These are phyloP conservation scores for Myxozyma neotropica DNA, from an alignment of 805 yeast genomes.

Conservation along the genomic window DNA sequence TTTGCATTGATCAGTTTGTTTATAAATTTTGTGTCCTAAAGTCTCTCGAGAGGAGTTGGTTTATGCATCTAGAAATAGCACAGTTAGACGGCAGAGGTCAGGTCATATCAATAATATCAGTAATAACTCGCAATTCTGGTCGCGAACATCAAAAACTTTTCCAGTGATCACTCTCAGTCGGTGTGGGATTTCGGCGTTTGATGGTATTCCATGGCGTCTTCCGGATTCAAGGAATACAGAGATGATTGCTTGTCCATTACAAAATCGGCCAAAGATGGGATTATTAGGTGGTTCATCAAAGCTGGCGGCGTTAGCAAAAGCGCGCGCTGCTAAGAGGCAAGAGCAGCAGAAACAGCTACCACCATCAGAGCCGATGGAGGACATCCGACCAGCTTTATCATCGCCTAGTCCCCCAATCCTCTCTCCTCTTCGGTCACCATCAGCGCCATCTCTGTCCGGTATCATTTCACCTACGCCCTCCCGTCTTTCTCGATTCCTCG, in stretches of 20 bases:
- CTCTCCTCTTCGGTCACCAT: neutral
- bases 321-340: slow-evolving; percentile 39
- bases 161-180: neutral
- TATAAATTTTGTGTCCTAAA: slow-evolving; percentile 17
- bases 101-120: neutral
- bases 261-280: slow-evolving; percentile 11
- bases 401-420: neutral
- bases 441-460: neutral
- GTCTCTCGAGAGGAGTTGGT: slow-evolving; percentile 5
- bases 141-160: neutral
- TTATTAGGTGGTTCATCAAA: slow-evolving; percentile 44
- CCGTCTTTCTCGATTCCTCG: slow-evolving; percentile 3
- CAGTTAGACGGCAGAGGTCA: slow-evolving; percentile 7
- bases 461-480: neutral
- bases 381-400: neutral
- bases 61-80: slow-evolving; percentile 4
- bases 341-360: slow-evolving; percentile 3
- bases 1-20: neutral
- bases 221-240: slow-evolving; percentile 1
- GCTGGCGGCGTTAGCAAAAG: slow-evolving; percentile 53
- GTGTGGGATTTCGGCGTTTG: slow-evolving; percentile 14
- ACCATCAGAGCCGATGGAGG: slow-evolving; percentile 12
- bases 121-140: neutral
- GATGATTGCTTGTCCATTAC: neutral
- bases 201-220: slow-evolving; percentile 23